phyloP scores from a whole-genome alignment of 176 grass and related monocot genomes.

The Tillandsia leiboldiana region DNA sequence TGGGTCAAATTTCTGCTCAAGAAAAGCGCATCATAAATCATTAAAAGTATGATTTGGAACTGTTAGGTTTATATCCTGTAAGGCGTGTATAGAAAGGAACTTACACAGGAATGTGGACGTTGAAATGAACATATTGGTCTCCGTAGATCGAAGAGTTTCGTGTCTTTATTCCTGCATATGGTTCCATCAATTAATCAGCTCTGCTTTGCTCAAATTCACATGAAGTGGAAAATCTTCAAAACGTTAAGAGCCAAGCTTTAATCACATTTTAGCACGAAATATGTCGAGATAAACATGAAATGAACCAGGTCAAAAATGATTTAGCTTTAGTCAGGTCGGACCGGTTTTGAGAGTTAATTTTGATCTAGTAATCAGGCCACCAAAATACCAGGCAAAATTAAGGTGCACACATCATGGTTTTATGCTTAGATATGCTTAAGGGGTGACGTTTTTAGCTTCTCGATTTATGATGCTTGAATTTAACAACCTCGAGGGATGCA shows the following conservation, averaged over 20 bases:
- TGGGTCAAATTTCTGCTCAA: conserved; percentile 65
- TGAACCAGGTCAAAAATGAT: too few relatives aligned
- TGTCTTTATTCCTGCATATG: conserved; percentile 67
- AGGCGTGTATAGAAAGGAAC: conserved; percentile 5
- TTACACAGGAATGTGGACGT: conserved; percentile 78
- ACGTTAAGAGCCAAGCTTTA: background rate
- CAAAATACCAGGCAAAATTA: too few relatives aligned
- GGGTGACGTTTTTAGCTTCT: too few relatives aligned
- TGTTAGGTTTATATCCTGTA: background rate
- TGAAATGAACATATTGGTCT: conserved; percentile 84
- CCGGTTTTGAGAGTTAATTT: too few relatives aligned
- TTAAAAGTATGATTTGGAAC: background rate
- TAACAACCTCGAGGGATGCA: too few relatives aligned
- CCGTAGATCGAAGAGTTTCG: conserved; percentile 53
- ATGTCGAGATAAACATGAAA: too few relatives aligned
- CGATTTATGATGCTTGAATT: too few relatives aligned
- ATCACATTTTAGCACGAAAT: background rate
- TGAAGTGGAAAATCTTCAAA: conserved; percentile 1
- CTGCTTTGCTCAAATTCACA: background rate
- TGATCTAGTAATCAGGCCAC: too few relatives aligned
- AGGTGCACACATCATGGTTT: too few relatives aligned
- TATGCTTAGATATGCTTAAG: too few relatives aligned
- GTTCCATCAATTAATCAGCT: background rate
- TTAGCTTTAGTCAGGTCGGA: too few relatives aligned
- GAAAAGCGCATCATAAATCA: background rate